These are phyloP conservation scores for Pyrus bretschneideri DNA, from an alignment of 306 rosid genomes.

Conservation along the genomic window DNA sequence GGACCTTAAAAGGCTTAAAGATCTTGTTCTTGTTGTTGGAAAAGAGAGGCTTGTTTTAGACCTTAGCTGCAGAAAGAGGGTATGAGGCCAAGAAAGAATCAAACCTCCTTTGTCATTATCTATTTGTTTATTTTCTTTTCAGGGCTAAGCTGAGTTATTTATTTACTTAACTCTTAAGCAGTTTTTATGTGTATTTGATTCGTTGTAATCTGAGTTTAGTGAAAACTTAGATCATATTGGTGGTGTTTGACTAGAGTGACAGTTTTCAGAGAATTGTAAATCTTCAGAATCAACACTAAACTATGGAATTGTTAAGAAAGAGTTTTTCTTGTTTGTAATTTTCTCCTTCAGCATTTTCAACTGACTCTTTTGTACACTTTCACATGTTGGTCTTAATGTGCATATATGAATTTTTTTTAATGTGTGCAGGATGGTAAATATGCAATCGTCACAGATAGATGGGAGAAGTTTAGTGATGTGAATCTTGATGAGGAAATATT, in stretches of 20 bases:
- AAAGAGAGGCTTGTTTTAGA: conserved; percentile 90
- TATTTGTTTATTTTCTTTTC: neutral
- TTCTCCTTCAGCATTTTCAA: neutral
- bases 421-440: conserved; percentile 65
- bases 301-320: neutral
- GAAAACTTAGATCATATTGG: neutral
- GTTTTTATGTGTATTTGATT: neutral
- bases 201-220: neutral
- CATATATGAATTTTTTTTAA: conserved; percentile 8
- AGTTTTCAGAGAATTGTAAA: neutral
- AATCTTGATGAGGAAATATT: conserved; percentile 48
- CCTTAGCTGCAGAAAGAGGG: conserved; percentile 95
- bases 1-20: conserved; percentile 78
- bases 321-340: neutral
- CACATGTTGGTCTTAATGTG: neutral
- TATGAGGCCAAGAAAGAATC: conserved; percentile 14
- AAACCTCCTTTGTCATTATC: neutral
- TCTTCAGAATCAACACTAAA: neutral
- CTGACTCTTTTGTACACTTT: neutral
- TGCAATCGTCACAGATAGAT: conserved; percentile 89
- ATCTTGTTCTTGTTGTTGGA: conserved; percentile 70
- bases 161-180: neutral
- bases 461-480: conserved; percentile 94
- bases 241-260: neutral
- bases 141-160: neutral